Evolutionary conservation across 805 yeast genomes (phyloP).

Genomic region (Grigorovia humatica): DNA sequence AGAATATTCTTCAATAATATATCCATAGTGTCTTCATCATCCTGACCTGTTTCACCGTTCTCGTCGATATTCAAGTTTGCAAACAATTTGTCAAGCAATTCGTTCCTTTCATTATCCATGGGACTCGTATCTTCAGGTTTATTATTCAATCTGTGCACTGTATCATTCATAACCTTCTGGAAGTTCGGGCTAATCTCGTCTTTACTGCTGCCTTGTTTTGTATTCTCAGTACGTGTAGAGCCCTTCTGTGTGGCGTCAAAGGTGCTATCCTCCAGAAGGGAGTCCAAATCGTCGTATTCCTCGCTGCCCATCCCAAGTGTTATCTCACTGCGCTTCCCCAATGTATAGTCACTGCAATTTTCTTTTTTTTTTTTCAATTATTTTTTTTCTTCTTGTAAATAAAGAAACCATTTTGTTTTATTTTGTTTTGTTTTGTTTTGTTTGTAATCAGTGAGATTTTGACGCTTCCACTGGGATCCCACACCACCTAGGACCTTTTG

Average conservation of each 20-base stretch:
- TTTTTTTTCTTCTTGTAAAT: no score
- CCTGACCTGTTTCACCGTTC: neutral
- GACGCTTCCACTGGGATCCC: neutral
- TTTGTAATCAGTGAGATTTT: no score
- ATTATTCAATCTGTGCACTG: neutral
- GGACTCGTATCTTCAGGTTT: neutral
- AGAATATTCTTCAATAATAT: neutral
- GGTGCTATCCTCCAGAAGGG: constrained; percentile 67
- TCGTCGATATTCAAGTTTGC: neutral
- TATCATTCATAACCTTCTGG: neutral
- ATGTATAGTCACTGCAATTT: no score
- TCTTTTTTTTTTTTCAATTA: no score
- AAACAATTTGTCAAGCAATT: neutral
- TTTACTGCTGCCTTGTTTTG: neutral
- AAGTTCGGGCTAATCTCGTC: neutral
- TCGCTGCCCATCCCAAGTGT: constrained; percentile 31
- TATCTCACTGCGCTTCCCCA: neutral
- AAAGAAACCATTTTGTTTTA: no score
- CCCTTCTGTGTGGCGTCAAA: neutral
- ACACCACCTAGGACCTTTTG: no score
- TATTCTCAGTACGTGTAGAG: no score
- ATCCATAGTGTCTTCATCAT: neutral
- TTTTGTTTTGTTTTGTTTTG: no score
- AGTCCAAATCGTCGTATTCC: constrained; percentile 71
- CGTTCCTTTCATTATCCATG: neutral